Conservation (phyloP, 768 basidiomycete genomes). For the Lentinula detonsa region DNA sequence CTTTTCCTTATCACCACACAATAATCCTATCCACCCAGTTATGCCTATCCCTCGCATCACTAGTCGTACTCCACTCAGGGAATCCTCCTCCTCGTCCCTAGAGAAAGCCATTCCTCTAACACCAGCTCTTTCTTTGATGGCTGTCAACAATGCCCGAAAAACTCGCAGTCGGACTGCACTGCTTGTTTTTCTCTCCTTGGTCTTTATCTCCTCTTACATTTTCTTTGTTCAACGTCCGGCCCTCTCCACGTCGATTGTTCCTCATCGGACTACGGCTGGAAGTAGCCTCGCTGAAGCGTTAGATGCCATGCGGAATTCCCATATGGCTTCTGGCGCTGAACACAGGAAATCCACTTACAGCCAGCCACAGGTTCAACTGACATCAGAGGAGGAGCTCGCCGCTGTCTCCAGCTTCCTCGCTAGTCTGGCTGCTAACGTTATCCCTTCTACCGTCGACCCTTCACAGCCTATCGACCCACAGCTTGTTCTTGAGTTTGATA, state of each 20-base stretch:
- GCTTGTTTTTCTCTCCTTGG: constrained; percentile 45
- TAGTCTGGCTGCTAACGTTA: constrained; percentile 67
- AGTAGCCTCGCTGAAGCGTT: constrained; percentile 15
- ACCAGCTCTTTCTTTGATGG: constrained; percentile 21
- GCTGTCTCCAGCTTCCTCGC: constrained; percentile 71
- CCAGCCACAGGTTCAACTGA: constrained; percentile 39
- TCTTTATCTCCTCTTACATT: constrained; percentile 48
- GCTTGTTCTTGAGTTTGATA: constrained; percentile 80
- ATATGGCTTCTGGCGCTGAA: constrained; percentile 8
- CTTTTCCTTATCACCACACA: neutral
- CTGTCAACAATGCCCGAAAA: constrained; percentile 35
- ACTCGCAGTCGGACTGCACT: constrained; percentile 47
- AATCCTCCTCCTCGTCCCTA: constrained; percentile 16
- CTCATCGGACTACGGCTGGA: constrained; percentile 11
- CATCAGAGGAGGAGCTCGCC: constrained; percentile 59
- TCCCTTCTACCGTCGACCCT: constrained; percentile 64
- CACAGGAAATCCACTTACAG: constrained; percentile 15
- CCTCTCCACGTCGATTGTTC: constrained; percentile 29
- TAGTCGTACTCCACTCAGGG: constrained; percentile 28
- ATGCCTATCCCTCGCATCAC: constrained; percentile 11
- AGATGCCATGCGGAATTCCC: constrained; percentile 30
- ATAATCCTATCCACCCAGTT: neutral
- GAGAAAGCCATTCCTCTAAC: constrained; percentile 12
- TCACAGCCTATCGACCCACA: constrained; percentile 66
- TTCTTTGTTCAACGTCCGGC: constrained; percentile 43